phyloP scores from a whole-genome alignment of 2,329 filamentous ascomycete species.

The Nannizziopsis barbatae region DNA sequence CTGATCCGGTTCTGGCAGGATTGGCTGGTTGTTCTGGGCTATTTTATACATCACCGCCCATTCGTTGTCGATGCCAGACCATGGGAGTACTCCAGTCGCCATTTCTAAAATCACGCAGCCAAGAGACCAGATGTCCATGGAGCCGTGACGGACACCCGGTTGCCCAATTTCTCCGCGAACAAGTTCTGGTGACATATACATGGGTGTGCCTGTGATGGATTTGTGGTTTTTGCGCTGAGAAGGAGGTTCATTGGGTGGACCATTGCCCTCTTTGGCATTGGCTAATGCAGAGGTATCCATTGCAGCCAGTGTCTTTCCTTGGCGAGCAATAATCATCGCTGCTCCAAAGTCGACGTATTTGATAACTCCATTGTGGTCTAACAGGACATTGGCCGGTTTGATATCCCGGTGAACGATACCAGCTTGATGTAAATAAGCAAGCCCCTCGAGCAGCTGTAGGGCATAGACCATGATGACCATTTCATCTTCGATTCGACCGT shows the following conservation, averaged over 20 bases:
- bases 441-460: constrained; percentile 58
- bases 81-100: constrained; percentile 86
- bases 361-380: constrained; percentile 93
- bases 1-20: constrained; percentile 70
- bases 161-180: constrained; percentile 79
- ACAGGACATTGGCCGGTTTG: constrained; percentile 53
- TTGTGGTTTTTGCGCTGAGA: constrained; percentile 51
- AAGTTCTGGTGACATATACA: constrained; percentile 99
- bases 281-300: constrained; percentile 43
- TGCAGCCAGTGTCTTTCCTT: constrained; percentile 73
- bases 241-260: constrained; percentile 16
- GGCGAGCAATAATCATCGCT: constrained; percentile 88
- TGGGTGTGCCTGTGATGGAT: constrained; percentile 94
- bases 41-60: constrained; percentile 99
- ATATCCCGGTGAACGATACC: constrained; percentile 51
- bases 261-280: constrained; percentile 30
- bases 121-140: constrained; percentile 53
- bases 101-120: constrained; percentile 82
- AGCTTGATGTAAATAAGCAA: constrained; percentile 47
- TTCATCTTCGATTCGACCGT: constrained; percentile 66
- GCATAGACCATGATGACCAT: constrained; percentile 46
- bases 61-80: constrained; percentile 94
- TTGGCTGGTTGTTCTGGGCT: constrained; percentile 85
- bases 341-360: constrained; percentile 99
- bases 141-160: constrained; percentile 61